These are phyloP conservation scores for Hygrophorus russula DNA, from an alignment of 768 basidiomycete species.

Conservation along the genomic window DNA sequence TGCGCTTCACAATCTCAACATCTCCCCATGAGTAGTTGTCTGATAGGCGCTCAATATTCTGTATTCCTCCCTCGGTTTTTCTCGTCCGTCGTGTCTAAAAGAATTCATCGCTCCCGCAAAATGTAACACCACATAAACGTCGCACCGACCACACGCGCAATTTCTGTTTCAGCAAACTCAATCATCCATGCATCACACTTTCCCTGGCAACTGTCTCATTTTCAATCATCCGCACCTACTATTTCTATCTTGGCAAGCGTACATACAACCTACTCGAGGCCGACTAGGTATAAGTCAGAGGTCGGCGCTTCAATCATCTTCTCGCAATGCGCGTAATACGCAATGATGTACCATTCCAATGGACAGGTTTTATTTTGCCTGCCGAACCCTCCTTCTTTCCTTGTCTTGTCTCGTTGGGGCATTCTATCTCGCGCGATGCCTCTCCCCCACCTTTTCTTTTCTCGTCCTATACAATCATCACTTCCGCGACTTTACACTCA, in stretches of 20 bases:
- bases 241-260: slow-evolving; percentile 37
- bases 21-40: slow-evolving; percentile 46
- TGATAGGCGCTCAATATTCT: slow-evolving; percentile 20
- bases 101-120: slow-evolving; percentile 52
- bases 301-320: slow-evolving; percentile 13
- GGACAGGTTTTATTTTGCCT: slow-evolving; percentile 26
- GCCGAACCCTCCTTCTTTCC: slow-evolving; percentile 19
- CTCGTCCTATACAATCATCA: slow-evolving; percentile 31
- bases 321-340: slow-evolving; percentile 13
- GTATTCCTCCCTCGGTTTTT: slow-evolving; percentile 26
- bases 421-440: slow-evolving; percentile 16
- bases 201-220: slow-evolving; percentile 54
- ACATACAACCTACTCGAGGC: slow-evolving; percentile 37
- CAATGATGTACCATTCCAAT: slow-evolving; percentile 15
- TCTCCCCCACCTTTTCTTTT: slow-evolving; percentile 19
- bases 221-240: slow-evolving; percentile 24
- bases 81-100: slow-evolving; percentile 30
- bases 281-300: slow-evolving; percentile 17
- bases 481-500: slow-evolving; percentile 29
- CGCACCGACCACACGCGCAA: slow-evolving; percentile 48
- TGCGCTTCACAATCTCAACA: slow-evolving; percentile 69
- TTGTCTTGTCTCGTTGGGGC: slow-evolving; percentile 16
- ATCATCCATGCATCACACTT: slow-evolving; percentile 57
- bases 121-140: slow-evolving; percentile 75
- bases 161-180: slow-evolving; percentile 48